A percentile compares a stretch with the other conserved stretches of the same genome.
Conservation (phyloP, 768 basidiomycete species). For the Tylopilus rubrobrunneus region DNA sequence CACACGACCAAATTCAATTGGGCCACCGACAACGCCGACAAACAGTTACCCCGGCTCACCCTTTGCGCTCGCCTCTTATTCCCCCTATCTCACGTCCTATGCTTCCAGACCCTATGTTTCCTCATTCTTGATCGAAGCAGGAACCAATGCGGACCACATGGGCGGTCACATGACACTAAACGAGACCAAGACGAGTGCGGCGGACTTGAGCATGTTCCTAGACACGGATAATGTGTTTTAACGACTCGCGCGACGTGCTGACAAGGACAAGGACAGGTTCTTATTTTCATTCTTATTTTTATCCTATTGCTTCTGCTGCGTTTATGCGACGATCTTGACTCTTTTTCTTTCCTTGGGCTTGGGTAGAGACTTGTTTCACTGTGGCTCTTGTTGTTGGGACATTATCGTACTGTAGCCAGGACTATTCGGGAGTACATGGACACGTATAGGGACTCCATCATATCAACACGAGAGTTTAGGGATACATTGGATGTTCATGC, state of each 20-base stretch:
- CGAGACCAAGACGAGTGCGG: background rate
- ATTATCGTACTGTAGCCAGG: background rate
- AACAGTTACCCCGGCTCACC: slow-evolving; percentile 2
- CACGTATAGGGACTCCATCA: too few relatives aligned
- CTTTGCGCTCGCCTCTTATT: background rate
- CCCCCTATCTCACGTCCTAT: background rate
- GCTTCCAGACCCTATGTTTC: background rate
- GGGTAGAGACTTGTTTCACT: background rate
- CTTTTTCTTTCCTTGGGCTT: background rate
- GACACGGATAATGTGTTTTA: slow-evolving; percentile 4
- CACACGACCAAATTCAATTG: background rate
- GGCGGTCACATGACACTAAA: background rate
- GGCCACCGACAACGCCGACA: background rate
- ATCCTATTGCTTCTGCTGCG: background rate
- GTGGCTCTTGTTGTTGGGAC: background rate
- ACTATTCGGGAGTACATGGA: too few relatives aligned
- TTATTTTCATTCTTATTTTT: background rate
- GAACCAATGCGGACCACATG: background rate
- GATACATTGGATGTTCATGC: too few relatives aligned
- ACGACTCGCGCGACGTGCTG: background rate
- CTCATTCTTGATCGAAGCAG: background rate
- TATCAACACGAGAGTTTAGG: too few relatives aligned
- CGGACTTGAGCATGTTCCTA: background rate
- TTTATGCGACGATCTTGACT: background rate
- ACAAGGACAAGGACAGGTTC: background rate